phyloP scores from a whole-genome alignment of 495 filamentous ascomycete genomes.

The Xylaria sp. region DNA sequence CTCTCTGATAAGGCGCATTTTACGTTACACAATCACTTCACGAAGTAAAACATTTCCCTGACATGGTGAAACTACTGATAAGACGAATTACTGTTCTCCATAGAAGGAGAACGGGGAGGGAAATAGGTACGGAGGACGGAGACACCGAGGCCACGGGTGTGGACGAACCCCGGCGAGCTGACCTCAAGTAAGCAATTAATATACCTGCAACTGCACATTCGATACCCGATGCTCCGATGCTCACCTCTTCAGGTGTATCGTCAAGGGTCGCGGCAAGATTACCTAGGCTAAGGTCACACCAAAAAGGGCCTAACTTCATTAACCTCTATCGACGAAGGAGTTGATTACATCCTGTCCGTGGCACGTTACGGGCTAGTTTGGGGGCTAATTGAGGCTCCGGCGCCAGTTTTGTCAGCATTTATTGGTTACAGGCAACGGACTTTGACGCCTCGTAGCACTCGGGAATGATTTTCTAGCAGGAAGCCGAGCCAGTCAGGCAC shows the following conservation, averaged over 20 bases:
- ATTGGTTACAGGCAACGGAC: background rate
- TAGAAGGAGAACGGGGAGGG: background rate
- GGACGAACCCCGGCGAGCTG: background rate
- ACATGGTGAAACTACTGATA: background rate
- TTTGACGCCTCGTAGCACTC: background rate
- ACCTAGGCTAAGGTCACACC: background rate
- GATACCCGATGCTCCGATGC: background rate
- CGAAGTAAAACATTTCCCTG: too few relatives aligned
- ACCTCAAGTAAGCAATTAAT: conserved; percentile 23
- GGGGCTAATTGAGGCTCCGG: conserved; percentile 22
- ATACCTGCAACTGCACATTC: background rate
- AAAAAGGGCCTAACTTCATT: background rate
- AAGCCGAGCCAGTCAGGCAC: background rate
- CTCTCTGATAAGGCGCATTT: background rate
- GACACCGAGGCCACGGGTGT: conserved; percentile 5
- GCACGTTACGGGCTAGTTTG: background rate
- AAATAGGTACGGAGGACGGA: conserved; percentile 8
- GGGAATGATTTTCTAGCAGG: background rate
- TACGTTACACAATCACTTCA: background rate
- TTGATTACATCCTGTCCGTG: background rate
- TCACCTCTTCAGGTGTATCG: background rate
- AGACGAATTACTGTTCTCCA: background rate
- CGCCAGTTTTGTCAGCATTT: background rate
- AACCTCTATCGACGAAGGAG: background rate
- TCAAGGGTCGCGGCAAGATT: background rate